Conservation (phyloP, 257 asterid genomes). For the Solanum dulcamara region DNA sequence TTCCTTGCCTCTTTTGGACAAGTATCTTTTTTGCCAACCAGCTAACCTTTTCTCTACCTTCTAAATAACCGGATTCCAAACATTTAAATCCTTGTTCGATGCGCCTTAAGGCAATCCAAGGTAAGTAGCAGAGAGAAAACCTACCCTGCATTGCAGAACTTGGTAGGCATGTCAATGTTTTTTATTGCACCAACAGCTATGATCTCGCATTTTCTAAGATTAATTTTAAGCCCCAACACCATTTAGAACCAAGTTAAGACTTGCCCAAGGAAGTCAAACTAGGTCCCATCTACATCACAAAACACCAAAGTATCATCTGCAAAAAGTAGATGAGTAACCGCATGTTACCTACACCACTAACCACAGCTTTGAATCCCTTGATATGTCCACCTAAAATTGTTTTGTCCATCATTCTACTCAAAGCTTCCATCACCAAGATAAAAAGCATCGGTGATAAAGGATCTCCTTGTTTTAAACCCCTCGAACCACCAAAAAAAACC, state of each 20-base stretch:
- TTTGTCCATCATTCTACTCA: background rate
- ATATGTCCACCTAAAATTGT: background rate
- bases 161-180: background rate
- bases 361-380: background rate
- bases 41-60: background rate
- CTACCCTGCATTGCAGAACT: background rate
- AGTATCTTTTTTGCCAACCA: background rate
- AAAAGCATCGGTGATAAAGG: background rate
- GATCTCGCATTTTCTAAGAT: background rate
- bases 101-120: background rate
- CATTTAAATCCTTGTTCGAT: background rate
- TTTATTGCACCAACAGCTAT: background rate
- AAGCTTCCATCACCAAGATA: background rate
- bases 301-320: background rate
- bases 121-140: background rate
- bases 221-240: background rate
- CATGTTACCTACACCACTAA: background rate
- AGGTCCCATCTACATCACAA: background rate
- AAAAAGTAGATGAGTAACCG: background rate
- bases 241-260: background rate
- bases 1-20: background rate
- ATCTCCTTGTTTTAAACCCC: background rate
- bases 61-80: background rate
- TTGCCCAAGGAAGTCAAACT: background rate
- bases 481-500: background rate